Percentiles rank a stretch among this genome's conserved stretches.
Conservation (phyloP, 2,329 filamentous ascomycete species). For the Phaeosphaeria sp. region DNA sequence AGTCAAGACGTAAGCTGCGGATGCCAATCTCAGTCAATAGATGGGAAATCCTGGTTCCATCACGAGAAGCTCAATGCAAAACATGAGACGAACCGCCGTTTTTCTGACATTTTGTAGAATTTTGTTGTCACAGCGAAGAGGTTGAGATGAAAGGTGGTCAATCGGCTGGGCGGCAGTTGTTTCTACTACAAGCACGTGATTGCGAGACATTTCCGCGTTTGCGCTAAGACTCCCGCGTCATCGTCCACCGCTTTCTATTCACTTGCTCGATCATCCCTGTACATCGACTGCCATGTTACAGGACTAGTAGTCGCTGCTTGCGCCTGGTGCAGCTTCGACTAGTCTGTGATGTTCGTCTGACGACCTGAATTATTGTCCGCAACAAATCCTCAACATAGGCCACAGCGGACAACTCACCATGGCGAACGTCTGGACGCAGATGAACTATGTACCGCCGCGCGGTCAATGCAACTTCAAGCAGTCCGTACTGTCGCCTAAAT, state of each 20-base stretch:
- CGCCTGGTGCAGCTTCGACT: background rate
- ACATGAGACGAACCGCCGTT: background rate
- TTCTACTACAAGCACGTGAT: slow-evolving; percentile 22
- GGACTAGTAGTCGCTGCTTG: background rate
- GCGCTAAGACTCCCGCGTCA: background rate
- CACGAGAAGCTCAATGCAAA: background rate
- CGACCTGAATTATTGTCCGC: no score
- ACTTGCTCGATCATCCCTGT: background rate
- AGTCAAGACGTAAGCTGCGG: background rate
- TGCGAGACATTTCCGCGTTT: slow-evolving; percentile 27
- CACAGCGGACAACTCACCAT: slow-evolving; percentile 9
- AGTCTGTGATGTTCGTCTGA: background rate
- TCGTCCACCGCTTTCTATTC: background rate
- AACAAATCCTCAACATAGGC: background rate
- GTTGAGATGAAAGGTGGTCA: background rate
- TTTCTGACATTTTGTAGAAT: background rate
- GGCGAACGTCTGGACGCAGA: slow-evolving; percentile 57
- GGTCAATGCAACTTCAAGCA: slow-evolving; percentile 60
- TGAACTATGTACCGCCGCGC: slow-evolving; percentile 59
- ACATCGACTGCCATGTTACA: background rate
- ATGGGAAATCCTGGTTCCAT: background rate
- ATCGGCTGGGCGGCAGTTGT: no score
- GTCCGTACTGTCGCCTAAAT: slow-evolving; percentile 54
- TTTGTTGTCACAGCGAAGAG: no score
- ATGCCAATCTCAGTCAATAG: background rate